Evolutionary conservation across 2,329 filamentous ascomycete genomes (phyloP).

Genomic region (Diaporthe sp.): DNA sequence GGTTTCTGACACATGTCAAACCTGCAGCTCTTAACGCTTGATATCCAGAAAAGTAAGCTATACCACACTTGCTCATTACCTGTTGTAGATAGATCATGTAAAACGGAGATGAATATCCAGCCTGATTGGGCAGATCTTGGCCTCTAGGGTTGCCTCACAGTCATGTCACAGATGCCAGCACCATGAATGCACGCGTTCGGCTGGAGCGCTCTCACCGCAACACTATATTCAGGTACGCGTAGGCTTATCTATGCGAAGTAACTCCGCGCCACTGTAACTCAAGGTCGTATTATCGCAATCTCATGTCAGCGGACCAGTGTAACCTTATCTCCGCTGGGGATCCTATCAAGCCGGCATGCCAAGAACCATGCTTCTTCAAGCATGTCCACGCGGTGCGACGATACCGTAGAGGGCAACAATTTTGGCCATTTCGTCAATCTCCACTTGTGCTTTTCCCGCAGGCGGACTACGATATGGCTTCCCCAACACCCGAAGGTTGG

Average conservation of each 20-base stretch:
- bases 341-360: constrained; percentile 7
- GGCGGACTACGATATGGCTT: not conserved
- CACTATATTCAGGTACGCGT: not conserved
- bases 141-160: not conserved
- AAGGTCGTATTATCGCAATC: not conserved
- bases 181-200: not conserved
- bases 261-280: not conserved
- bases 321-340: not conserved
- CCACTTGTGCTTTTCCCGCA: not conserved
- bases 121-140: not conserved
- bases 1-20: not conserved
- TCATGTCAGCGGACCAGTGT: not conserved
- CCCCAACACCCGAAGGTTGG: not conserved
- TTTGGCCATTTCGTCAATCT: not conserved
- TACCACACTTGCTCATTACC: not conserved
- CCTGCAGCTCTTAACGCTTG: not conserved
- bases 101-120: too few species aligned
- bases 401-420: constrained; percentile 1
- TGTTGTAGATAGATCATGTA: too few species aligned
- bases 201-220: not conserved
- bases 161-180: not conserved
- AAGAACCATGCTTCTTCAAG: not conserved
- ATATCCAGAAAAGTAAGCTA: not conserved
- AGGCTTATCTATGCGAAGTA: not conserved
- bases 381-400: not conserved